Evolutionary conservation across 805 yeast genomes (phyloP), one percentile per base, ranked within the genome.

Genomic region (Torulaspora indica): DNA sequence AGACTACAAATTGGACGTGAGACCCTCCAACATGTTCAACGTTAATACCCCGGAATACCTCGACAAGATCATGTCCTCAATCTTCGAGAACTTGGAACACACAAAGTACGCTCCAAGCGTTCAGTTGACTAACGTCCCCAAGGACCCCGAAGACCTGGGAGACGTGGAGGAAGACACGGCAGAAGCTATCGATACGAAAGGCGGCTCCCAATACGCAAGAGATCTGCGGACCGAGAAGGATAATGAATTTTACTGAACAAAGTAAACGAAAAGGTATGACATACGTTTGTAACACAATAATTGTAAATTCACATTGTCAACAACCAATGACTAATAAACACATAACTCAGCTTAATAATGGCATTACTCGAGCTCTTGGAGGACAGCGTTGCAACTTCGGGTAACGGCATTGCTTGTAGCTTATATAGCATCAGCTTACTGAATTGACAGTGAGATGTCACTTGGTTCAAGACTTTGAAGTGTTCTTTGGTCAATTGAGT

Each of bases 51-150:
- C 95, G 18, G 97, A 90, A 64, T 91, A 89, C 62, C 73, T 91
- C 56, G 87, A 88, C 66, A 85, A 87, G 65, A 82, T 91, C 40
- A 70, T 88, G 58, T 75, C 85, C 9, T 85, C 83, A 56, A 85
- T 91, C 42, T 74, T 84, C 42, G 71, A 78, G 47, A 89, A 86
- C 68, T 71, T 91, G 59, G 95, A 88, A 57, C 79, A 85, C 56
- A 88, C 97, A n/a, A 82, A 85, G 66, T 88, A 83, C 66, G 95
- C 97, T 0, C 98, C 98, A n/a, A 85, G 95, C 42, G 97, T 91
- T 27, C 98, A 91, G 67, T 78, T 88, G 81, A 83, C 86, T 54
- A 77, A 83, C 40, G 93, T 87, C 22, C 98, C 98, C 6, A 75
- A 79, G 31, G 97, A 91, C 66, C 73, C 79, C n/a, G 95, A 86